A percentile compares a stretch with the other conserved stretches of the same genome.
Conservation (phyloP, 805 yeast species). For the Cyberlindnera xylosilytica region DNA sequence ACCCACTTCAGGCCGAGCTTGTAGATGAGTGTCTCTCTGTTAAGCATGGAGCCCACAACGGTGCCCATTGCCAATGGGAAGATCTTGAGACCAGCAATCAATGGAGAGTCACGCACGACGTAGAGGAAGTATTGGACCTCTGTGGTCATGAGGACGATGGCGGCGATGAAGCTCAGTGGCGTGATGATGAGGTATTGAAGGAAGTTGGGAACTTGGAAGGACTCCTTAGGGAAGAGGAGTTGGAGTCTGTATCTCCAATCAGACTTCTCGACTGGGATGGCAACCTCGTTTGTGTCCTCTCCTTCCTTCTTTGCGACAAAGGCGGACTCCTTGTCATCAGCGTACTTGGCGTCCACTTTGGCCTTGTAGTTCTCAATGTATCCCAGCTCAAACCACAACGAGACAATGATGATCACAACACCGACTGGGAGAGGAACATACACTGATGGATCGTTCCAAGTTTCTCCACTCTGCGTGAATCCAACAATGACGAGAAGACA, state of each 20-base stretch:
- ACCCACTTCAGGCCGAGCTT: slow-evolving; percentile 25
- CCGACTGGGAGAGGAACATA: slow-evolving; percentile 41
- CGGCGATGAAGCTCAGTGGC: slow-evolving; percentile 20
- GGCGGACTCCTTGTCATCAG: no score
- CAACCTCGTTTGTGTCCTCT: no score
- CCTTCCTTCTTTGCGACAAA: no score
- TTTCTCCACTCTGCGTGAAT: slow-evolving; percentile 41
- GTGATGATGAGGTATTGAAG: slow-evolving; percentile 20
- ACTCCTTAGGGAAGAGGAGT: slow-evolving; percentile 29
- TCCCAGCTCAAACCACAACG: slow-evolving; percentile 31
- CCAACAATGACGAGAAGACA: slow-evolving; percentile 39
- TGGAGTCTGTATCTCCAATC: slow-evolving; percentile 10
- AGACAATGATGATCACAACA: slow-evolving; percentile 25
- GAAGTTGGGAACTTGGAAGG: slow-evolving; percentile 28
- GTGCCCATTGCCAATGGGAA: slow-evolving; percentile 34
- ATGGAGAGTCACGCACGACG: slow-evolving; percentile 28
- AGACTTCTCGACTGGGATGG: no score
- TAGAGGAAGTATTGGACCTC: slow-evolving; percentile 28
- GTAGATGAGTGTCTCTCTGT: slow-evolving; percentile 18
- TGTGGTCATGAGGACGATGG: slow-evolving; percentile 20
- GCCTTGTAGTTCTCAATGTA: slow-evolving; percentile 16
- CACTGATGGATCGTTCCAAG: slow-evolving; percentile 39
- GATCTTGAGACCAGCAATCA: slow-evolving; percentile 35
- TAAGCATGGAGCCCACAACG: slow-evolving; percentile 26
- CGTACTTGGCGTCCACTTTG: slow-evolving; percentile 1